Evolutionary conservation across 208 protist genomes (phyloP), one percentile per base, ranked within the genome.

Genomic region (Angomonas deanei): DNA sequence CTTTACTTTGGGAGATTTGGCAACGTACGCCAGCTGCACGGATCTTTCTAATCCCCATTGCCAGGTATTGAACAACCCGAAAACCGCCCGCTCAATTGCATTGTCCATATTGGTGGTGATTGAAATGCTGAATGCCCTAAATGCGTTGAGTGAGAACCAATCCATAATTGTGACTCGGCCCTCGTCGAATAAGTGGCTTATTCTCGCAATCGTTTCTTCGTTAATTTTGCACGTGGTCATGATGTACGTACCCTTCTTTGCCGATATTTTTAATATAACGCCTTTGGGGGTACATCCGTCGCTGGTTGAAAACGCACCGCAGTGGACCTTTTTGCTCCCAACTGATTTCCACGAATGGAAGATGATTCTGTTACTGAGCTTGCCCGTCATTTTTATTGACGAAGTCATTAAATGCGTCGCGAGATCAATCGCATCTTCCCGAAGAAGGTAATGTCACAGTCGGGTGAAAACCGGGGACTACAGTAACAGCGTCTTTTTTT

Each of bases 41-140:
- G 70, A 86, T 48, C 79, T 82, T 72, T 50, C 48, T 27, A 77
- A 82, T 49, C 30, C 19, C 10, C 86, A 76, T 39, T 94, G 84
- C 64, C 61, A 48, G 10, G 66, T 76, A 10, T 63, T 91, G 3
- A 76, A 65, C 8, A 79, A 92, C 39, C 83, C 88, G 0, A 64
- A 83, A 47, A 84, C 80, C 15, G 83, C 94, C 24, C 76, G 77
- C 10, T 93, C 95, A 4, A 80, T 98, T 47, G 86, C 93, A 4
- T 68, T 98, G 13, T 96, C 93, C 0, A 93, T 98, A 56, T 78
- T 98, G 13, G 96, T 98, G 3, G 54, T 93, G 2, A 78, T 98
- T 23, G 96, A 98, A 71, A 98, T 98, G 95, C 77, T 98, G 39
- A 98, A 97, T 74, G 93, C 95, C 17, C 76, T 98, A 36, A 98